Percentiles rank a stretch among this genome's conserved stretches.
Conservation (phyloP, 2,329 filamentous ascomycete species). For the Pestalotiopsis sp. region DNA sequence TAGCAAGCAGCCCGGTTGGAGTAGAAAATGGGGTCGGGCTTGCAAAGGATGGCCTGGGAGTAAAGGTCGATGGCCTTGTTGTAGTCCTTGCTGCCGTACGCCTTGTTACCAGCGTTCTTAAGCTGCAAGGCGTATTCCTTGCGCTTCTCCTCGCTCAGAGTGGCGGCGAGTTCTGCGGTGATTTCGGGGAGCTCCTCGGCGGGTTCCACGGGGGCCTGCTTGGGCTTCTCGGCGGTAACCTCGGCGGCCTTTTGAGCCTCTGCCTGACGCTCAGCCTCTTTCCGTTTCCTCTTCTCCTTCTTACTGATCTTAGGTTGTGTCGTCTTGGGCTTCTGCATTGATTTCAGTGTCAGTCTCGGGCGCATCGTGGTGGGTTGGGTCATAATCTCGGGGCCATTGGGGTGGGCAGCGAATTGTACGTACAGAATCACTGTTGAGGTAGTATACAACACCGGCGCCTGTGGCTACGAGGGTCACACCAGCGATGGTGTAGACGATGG, state of each 20-base stretch:
- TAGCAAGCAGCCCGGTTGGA: constrained; percentile 98
- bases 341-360: background rate
- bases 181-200: constrained; percentile 72
- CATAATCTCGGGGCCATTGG: background rate
- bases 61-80: constrained; percentile 93
- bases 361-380: background rate
- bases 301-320: constrained; percentile 75
- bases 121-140: constrained; percentile 88
- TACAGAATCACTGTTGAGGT: constrained; percentile 68
- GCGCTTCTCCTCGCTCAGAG: constrained; percentile 64
- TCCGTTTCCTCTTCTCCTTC: constrained; percentile 86
- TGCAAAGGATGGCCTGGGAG: constrained; percentile 94
- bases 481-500: constrained; percentile 92
- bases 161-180: constrained; percentile 56
- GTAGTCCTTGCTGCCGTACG: constrained; percentile 93
- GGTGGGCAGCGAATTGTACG: constrained; percentile 24
- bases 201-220: constrained; percentile 53
- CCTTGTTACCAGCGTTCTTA: constrained; percentile 95
- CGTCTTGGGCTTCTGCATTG: constrained; percentile 43
- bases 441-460: constrained; percentile 90
- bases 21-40: constrained; percentile 96
- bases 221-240: constrained; percentile 38
- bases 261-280: constrained; percentile 70
- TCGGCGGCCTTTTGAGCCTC: constrained; percentile 40
- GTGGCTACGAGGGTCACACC: constrained; percentile 91